Percentiles rank a stretch among this genome's conserved stretches.
Conservation (phyloP, 805 yeast genomes). For the Deakozyma indianensis region DNA sequence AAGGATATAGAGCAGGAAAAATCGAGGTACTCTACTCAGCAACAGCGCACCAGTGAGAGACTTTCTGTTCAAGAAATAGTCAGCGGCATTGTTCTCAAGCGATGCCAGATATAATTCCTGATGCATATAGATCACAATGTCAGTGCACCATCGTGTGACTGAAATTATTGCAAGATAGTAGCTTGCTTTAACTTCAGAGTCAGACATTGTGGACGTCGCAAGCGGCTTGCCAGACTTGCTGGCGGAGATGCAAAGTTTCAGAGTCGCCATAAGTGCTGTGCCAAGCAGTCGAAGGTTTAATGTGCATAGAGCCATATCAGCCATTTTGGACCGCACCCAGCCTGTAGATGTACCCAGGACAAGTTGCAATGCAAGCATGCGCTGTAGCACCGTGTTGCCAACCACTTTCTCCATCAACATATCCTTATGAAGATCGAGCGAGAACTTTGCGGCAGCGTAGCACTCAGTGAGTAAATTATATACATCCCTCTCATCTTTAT, state of each 20-base stretch:
- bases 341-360: constrained; percentile 37
- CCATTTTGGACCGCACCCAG: constrained; percentile 27
- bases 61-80: not conserved
- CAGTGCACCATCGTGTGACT: constrained; percentile 68
- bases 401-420: constrained; percentile 53
- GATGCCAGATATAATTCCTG: constrained; percentile 38
- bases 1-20: constrained; percentile 18
- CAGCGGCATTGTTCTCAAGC: constrained; percentile 4
- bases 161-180: constrained; percentile 32
- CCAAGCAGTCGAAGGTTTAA: constrained; percentile 54
- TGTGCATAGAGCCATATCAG: constrained; percentile 42
- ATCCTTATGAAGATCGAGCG: constrained; percentile 52
- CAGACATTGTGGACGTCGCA: constrained; percentile 2
- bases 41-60: constrained; percentile 10
- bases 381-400: constrained; percentile 63
- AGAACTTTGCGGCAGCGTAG: constrained; percentile 55
- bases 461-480: constrained; percentile 41
- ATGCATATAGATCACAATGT: constrained; percentile 50
- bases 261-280: constrained; percentile 52
- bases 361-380: constrained; percentile 50
- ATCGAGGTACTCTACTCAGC: constrained; percentile 19
- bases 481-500: constrained; percentile 15
- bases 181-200: constrained; percentile 10
- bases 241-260: constrained; percentile 23
- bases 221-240: constrained; percentile 22